Evolutionary conservation across 2,329 filamentous ascomycete species (phyloP), one percentile per base, ranked within the genome.

Genomic region (Penicillium griseofulvum): DNA sequence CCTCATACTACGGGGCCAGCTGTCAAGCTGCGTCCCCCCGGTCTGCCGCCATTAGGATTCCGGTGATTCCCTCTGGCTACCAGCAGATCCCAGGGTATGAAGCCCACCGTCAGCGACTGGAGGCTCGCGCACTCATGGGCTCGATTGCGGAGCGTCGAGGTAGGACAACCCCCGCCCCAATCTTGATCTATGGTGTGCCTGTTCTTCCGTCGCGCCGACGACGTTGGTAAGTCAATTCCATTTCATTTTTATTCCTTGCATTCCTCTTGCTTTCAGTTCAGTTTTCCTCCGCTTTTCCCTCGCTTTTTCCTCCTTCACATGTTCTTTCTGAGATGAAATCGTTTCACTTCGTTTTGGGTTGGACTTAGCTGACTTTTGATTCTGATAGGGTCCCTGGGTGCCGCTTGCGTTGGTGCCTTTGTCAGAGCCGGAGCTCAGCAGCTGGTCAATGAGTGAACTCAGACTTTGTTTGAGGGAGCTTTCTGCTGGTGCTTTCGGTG

Each of bases 81-180:
- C 47, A 49, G 47, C 26, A 31, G 47, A 49, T 49, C 36, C 47
- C 47, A 42, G 36, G 47, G 47, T 42, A 49, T 17, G 37, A 42
- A 14, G 16, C 47, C 28, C 28, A 49, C 24, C 36, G 19, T 42
- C 47, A 16, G 36, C 47, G 47, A 16, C 47, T 42, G 26, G 17
- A 42, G 19, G 19, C 36, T 49, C 47, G 47, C 17, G 47, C 26
- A 11, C 37, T 29, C 28, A 42, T 42, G 36, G 47, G 47, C 8
- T 31, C 47, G 28, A 49, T 49, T 49, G 47, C 47, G 37, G 47
- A 33, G 47, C 47, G 47, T 16, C 47, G 36, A 26, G 47, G 47
- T 2, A 49, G 9, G 19, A 28, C 12, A n/a, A 42, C 28, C 36
- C 47, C 36, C 36, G 47, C 37, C 36, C 37, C 26, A 42, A 33